Base-by-base conservation (phyloP, 1,139 yeast species). In the Zygosaccharomyces sapae region DNA sequence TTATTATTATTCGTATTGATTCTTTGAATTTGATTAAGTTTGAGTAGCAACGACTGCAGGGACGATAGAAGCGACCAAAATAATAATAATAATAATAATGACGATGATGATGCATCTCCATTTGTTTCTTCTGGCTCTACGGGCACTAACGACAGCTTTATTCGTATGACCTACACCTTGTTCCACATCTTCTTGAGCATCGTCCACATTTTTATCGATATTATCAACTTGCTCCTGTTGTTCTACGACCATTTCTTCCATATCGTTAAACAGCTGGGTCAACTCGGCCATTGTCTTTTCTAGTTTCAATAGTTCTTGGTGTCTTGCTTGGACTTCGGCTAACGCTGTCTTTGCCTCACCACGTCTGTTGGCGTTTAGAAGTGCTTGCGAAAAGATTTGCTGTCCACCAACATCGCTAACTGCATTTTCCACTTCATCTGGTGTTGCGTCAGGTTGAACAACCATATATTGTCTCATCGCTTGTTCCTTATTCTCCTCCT, bases 331-430 rank as follows among this genome's bases (percentile, higher is more conserved):
- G 47, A 94, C 98, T 70, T 94, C 98, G 61, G 88, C 86, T 61
- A 92, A 77, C 2, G 95, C 98, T 31, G 96, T 81, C 68, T 95
- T 81, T 44, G 98, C 97, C 70, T 92, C 96, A 58, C 98, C 98
- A 63, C 95, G 83, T 71, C 97, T 83, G 69, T 88, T 87, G 48
- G 95, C 85, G 71, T 85, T 88, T 76, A 88, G 74, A 57, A 92
- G 76, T 12, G 97, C 97, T 70, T 89, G 96, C 54, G 94, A 90
- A 72, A 92, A 92, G 62, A 89, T 86, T 70, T 90, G 97, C 65
- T 86, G 88, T 47, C 89, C 85, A 58, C 86, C 86, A 46, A 82
- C 82, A 62, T 86, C 92, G 59, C 85, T 95, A 48, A 87, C 81
- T 38, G 95, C 97, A 50, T 81, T 86, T 58, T 77, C 80, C 49